Base-by-base conservation (phyloP, 192 early-diverging fungal species). In the Backusella psychrophila region DNA sequence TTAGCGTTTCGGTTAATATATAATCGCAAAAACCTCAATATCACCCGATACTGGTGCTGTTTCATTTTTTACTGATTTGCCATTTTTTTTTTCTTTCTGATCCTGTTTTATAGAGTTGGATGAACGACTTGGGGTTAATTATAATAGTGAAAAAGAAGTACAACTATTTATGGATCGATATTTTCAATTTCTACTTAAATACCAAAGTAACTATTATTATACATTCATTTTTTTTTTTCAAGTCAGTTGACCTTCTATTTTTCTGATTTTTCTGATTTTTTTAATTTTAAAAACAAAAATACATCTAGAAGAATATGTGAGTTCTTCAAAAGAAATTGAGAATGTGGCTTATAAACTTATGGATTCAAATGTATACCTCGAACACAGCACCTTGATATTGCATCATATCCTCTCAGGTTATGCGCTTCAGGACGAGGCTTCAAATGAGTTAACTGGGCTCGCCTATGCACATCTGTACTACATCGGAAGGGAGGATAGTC, bases 351-450 rank as follows among this genome's bases (percentile, higher is more conserved):
- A 68, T 68, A 68, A 36, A 68, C 33, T 68, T 26, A 33, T 68
- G 29, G 66, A 68, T 36, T 68, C 66, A 35, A 68, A 68, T 9
- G 6, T 68, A 68, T 68, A 35, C 14, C 66, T 68, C 33, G 66
- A 68, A 19, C 66, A 68, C 29, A 68, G 33, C n/a, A 68, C 66
- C 66, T 36, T 29, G n/a, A 33, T 68, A 9, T 33, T 68, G 66
- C 14, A 33, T 35, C 66, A 35, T 68, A 35, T 68, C 66, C 29
- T 36, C 17, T 68, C 35, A 33, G 17, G 29, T 68, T 68, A 68
- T 68, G 66, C 66, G 15, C 29, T 68, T 33, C 66, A 9, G 33
- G 35, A 33, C 35, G 19, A 33, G 7, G 17, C 36, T 19, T 68
- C 66, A 68, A 36, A 68, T 17, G 35, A 36, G 9, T 11, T 35